phyloP scores from a whole-genome alignment of 202 grass and related monocot genomes.

The Digitaria exilis region DNA sequence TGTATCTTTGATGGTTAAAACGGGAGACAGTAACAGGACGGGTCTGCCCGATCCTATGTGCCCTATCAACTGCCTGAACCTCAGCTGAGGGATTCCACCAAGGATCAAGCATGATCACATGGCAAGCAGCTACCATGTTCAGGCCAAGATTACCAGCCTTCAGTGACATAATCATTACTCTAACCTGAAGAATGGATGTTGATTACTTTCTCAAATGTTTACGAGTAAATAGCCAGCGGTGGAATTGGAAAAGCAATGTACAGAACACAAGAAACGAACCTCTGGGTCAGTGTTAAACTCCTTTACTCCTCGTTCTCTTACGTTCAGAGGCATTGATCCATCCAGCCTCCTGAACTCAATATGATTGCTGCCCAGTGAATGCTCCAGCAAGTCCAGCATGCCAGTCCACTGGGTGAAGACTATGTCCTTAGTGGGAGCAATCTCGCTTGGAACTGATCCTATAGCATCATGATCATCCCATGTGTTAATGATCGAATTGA shows the following conservation, averaged over 20 bases:
- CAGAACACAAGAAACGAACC: conserved; percentile 36
- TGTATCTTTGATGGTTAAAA: conserved; percentile 64
- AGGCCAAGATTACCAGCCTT: conserved; percentile 94
- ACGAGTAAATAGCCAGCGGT: background rate
- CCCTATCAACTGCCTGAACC: conserved; percentile 87
- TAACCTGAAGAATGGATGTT: too few species aligned
- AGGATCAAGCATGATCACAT: conserved; percentile 94
- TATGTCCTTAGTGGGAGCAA: conserved; percentile 70
- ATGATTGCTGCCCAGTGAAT: too few species aligned
- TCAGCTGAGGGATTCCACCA: conserved; percentile 93
- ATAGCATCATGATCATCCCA: background rate
- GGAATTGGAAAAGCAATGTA: background rate
- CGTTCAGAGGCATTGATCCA: conserved; percentile 68
- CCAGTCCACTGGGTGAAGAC: conserved; percentile 94
- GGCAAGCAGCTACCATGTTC: conserved; percentile 90
- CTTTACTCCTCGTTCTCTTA: conserved; percentile 65
- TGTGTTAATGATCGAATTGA: conserved; percentile 48
- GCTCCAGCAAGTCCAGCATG: conserved; percentile 81
- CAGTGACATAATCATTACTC: conserved; percentile 92
- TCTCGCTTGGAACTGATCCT: conserved; percentile 29
- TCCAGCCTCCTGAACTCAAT: conserved; percentile 84
- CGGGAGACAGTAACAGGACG: conserved; percentile 73
- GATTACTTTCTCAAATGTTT: background rate
- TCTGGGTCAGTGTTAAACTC: conserved; percentile 83
- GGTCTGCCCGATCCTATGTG: conserved; percentile 84